Evolutionary conservation across 257 asterid genomes (phyloP).

Genomic region (Leonotis leonurus): DNA sequence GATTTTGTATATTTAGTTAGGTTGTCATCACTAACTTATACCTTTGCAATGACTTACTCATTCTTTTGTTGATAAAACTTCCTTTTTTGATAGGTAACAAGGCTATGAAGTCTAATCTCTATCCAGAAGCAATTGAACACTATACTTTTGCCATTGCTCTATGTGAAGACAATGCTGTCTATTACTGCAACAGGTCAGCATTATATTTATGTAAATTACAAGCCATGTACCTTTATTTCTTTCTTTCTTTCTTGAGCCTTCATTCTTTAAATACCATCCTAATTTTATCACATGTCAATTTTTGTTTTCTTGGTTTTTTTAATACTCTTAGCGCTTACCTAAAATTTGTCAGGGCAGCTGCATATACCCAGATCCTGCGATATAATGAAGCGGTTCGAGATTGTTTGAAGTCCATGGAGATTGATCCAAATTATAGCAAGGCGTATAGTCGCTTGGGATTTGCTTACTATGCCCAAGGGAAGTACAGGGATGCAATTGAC

Average conservation of each 20-base stretch:
- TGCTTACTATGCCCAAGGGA: conserved; percentile 82
- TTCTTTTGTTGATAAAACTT: background rate
- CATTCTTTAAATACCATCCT: background rate
- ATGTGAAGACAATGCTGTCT: conserved; percentile 68
- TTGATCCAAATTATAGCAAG: conserved; percentile 76
- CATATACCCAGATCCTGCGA: conserved; percentile 54
- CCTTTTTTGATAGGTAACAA: conserved; percentile 48
- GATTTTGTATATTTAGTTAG: background rate
- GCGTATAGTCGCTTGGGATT: conserved; percentile 88
- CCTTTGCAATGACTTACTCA: background rate
- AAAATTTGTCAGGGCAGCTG: conserved; percentile 71
- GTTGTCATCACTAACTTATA: background rate
- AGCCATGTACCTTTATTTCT: background rate
- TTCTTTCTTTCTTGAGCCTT: background rate
- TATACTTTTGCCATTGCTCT: conserved; percentile 72
- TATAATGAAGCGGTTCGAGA: conserved; percentile 58
- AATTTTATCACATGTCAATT: background rate
- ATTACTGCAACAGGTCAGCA: conserved; percentile 73
- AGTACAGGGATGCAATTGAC: conserved; percentile 72
- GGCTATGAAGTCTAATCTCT: conserved; percentile 66
- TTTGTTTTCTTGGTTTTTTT: background rate
- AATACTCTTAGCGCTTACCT: conserved; percentile 6
- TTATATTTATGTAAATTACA: conserved; percentile 1
- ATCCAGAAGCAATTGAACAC: conserved; percentile 58
- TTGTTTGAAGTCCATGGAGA: conserved; percentile 60